phyloP scores from a whole-genome alignment of 1,284 basidiomycete species.

The Melampsora abietis-canadensis region DNA sequence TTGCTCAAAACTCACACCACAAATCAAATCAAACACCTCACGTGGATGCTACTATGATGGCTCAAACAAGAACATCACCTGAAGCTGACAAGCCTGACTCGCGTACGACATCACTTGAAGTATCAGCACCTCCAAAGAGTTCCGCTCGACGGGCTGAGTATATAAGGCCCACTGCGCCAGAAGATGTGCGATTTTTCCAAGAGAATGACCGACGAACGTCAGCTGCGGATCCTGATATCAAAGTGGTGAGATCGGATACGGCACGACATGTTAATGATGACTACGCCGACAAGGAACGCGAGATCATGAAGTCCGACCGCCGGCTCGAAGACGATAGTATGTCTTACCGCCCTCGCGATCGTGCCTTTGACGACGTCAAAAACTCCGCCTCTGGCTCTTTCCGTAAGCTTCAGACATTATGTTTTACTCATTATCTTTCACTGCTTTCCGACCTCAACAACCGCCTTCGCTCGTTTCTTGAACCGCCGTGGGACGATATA shows the following conservation, averaged over 20 bases:
- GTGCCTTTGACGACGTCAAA: slow-evolving; percentile 25
- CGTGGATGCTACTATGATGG: too few relatives aligned
- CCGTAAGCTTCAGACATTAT: slow-evolving; percentile 41
- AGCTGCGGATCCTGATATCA: neutral
- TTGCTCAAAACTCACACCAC: too few relatives aligned
- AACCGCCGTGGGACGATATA: too few relatives aligned
- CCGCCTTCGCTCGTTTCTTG: too few relatives aligned
- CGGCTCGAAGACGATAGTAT: slow-evolving; percentile 10
- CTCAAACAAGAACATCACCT: too few relatives aligned
- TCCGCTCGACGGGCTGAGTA: slow-evolving; percentile 20
- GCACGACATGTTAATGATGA: too few relatives aligned
- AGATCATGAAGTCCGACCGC: slow-evolving; percentile 9
- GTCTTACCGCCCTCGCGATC: slow-evolving; percentile 1
- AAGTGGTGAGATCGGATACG: too few relatives aligned
- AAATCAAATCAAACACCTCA: too few relatives aligned
- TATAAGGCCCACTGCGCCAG: neutral
- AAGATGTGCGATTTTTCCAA: too few relatives aligned
- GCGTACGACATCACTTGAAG: too few relatives aligned
- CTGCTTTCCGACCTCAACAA: slow-evolving; percentile 8
- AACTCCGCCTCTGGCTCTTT: slow-evolving; percentile 31
- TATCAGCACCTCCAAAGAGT: slow-evolving; percentile 18
- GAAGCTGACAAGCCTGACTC: too few relatives aligned
- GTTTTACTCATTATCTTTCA: slow-evolving; percentile 34
- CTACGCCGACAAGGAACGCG: neutral
- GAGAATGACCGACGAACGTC: neutral